These are phyloP conservation scores for Cyclotella baltica DNA, from an alignment of 108 stramenopile genomes.

Conservation along the genomic window DNA sequence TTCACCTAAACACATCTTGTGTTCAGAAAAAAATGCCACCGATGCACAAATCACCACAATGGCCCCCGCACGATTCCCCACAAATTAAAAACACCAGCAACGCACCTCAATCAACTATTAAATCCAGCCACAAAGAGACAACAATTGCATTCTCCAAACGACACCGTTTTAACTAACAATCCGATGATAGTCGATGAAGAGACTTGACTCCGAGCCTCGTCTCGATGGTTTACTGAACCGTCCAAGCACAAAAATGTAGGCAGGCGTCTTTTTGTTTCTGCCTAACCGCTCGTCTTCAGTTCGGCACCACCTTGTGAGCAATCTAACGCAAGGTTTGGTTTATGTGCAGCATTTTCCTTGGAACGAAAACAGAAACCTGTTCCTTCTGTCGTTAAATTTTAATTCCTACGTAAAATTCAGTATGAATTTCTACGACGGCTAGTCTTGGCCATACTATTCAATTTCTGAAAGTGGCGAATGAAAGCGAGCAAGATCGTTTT, in stretches of 20 bases:
- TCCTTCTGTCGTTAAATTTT: slow-evolving; percentile 3
- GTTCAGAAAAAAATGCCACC: no score
- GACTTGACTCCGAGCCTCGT: no score
- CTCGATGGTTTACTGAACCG: no score
- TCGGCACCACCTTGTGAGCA: no score
- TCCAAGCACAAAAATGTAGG: no score
- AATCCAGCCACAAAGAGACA: not conserved
- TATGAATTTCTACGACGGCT: not conserved
- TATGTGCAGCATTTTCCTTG: not conserved
- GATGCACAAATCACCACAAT: not conserved
- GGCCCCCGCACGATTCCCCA: not conserved
- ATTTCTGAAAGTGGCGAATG: not conserved
- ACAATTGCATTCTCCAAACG: not conserved
- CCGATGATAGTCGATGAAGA: no score
- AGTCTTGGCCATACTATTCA: slow-evolving; percentile 6
- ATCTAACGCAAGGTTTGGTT: no score
- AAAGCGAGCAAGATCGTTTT: not conserved
- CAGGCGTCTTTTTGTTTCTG: no score
- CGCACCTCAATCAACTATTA: not conserved
- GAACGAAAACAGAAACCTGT: not conserved
- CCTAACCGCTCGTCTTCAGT: no score
- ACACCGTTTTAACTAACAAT: no score
- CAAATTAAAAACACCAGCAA: not conserved
- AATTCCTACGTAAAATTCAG: not conserved
- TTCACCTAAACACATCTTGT: no score